These are phyloP conservation scores for Lipomyces yamanashiensis DNA, from an alignment of 805 yeast genomes.

Conservation along the genomic window DNA sequence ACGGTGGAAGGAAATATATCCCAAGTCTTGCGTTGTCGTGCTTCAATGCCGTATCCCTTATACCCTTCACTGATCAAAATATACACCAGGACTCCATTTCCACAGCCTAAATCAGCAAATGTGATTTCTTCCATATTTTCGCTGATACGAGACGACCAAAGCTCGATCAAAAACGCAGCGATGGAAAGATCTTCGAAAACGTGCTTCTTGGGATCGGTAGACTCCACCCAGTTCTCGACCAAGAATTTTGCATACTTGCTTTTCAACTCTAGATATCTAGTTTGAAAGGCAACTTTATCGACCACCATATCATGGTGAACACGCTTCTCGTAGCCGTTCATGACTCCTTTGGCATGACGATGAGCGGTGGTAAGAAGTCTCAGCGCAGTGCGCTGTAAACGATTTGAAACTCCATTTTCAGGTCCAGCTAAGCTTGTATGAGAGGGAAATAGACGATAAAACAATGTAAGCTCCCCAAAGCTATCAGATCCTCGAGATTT, in stretches of 20 bases:
- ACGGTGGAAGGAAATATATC: conserved; percentile 68
- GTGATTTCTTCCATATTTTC: conserved; percentile 52
- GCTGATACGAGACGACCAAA: conserved; percentile 65
- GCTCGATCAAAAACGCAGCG: conserved; percentile 88
- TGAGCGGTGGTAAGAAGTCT: conserved; percentile 76
- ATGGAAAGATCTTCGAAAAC: conserved; percentile 96
- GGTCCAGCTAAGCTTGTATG: not conserved
- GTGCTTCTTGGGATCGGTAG: conserved; percentile 92
- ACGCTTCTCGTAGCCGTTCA: conserved; percentile 82
- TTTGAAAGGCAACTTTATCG: conserved; percentile 79
- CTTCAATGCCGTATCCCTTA: conserved; percentile 84
- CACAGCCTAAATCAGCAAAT: conserved; percentile 92
- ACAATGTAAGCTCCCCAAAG: conserved; percentile 3
- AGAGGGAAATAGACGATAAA: conserved; percentile 16
- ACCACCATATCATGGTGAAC: conserved; percentile 89
- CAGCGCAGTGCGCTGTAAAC: conserved; percentile 81
- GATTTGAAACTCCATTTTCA: conserved; percentile 46
- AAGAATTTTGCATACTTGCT: conserved; percentile 76
- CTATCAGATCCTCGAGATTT: not conserved
- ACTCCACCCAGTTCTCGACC: conserved; percentile 87
- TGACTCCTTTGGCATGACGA: conserved; percentile 83
- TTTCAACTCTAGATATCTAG: conserved; percentile 76
- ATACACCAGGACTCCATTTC: conserved; percentile 85
- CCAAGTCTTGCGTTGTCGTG: conserved; percentile 90
- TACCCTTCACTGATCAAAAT: conserved; percentile 79